A percentile compares a stretch with the other conserved stretches of the same genome.
phyloP scores from a whole-genome alignment of 371 early-diverging fungal genomes.

The Lichtheimia ornata region DNA sequence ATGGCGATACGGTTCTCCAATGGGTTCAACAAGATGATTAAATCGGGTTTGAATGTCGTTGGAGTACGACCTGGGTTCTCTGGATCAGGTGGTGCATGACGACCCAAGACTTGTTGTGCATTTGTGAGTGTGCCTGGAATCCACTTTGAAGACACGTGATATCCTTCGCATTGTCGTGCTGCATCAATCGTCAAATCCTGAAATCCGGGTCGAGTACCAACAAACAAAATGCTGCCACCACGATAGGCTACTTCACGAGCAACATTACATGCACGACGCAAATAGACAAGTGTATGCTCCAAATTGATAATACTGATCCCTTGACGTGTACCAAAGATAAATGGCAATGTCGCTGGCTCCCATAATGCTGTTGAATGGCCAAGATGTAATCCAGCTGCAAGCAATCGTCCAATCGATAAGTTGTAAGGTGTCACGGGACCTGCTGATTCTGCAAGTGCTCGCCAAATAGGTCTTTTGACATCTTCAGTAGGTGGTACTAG shows the following conservation, averaged over 20 bases:
- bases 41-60: conserved; percentile 86
- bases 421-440: conserved; percentile 27
- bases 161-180: conserved; percentile 76
- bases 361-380: conserved; percentile 82
- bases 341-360: conserved; percentile 84
- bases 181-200: conserved; percentile 77
- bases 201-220: conserved; percentile 76
- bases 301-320: conserved; percentile 95
- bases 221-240: conserved; percentile 87
- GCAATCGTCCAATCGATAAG: no score
- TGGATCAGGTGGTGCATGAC: conserved; percentile 58
- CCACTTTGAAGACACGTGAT: conserved; percentile 86
- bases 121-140: conserved; percentile 93
- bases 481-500: not conserved
- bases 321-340: conserved; percentile 87
- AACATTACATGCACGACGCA: conserved; percentile 83
- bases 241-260: conserved; percentile 71
- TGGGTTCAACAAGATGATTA: conserved; percentile 85
- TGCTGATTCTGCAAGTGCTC: conserved; percentile 25
- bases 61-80: conserved; percentile 52
- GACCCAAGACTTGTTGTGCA: conserved; percentile 73
- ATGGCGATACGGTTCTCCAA: conserved; percentile 81
- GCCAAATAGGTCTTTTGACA: conserved; percentile 41
- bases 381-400: conserved; percentile 90
- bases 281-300: conserved; percentile 86